Percentiles rank a stretch among this genome's conserved stretches.
These are phyloP conservation scores for Trametes cingulata DNA, from an alignment of 768 basidiomycete species.

Conservation along the genomic window DNA sequence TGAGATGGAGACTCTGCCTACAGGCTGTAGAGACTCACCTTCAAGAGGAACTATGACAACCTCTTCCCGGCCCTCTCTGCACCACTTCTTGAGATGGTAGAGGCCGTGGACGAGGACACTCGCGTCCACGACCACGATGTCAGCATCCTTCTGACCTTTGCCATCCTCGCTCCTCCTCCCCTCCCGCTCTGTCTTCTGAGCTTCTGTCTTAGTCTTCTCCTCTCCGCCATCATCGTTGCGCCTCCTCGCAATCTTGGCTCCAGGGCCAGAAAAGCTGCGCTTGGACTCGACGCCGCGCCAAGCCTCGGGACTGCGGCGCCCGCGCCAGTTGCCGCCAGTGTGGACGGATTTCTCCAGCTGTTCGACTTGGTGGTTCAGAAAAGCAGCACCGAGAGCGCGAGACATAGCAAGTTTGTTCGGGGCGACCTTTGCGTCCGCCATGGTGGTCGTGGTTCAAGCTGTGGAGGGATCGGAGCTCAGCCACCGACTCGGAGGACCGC, in stretches of 20 bases:
- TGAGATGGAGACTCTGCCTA: background rate
- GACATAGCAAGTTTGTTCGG: conserved; percentile 78
- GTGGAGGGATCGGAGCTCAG: conserved; percentile 3
- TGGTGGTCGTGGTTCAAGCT: conserved; percentile 13
- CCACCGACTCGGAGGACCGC: conserved; percentile 8
- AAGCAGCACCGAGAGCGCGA: conserved; percentile 82
- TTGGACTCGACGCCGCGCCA: conserved; percentile 60
- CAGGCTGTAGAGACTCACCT: conserved; percentile 47
- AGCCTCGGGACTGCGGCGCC: conserved; percentile 32
- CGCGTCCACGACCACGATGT: conserved; percentile 77
- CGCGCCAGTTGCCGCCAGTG: conserved; percentile 63
- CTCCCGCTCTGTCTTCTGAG: conserved; percentile 20
- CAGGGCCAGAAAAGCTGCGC: conserved; percentile 23
- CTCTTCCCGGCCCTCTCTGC: conserved; percentile 73
- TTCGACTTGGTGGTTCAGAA: conserved; percentile 85
- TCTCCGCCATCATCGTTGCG: conserved; percentile 17
- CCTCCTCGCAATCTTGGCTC: conserved; percentile 11
- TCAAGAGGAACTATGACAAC: conserved; percentile 84
- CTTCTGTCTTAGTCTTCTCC: conserved; percentile 13
- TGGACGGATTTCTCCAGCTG: conserved; percentile 80
- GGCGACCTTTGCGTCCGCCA: conserved; percentile 24
- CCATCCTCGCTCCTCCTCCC: conserved; percentile 25
- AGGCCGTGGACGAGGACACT: conserved; percentile 80
- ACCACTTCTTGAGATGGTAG: conserved; percentile 81
- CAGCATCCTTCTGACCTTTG: conserved; percentile 58